phyloP scores from a whole-genome alignment of 148 eudicot genomes.

The Polygonum aviculare region DNA sequence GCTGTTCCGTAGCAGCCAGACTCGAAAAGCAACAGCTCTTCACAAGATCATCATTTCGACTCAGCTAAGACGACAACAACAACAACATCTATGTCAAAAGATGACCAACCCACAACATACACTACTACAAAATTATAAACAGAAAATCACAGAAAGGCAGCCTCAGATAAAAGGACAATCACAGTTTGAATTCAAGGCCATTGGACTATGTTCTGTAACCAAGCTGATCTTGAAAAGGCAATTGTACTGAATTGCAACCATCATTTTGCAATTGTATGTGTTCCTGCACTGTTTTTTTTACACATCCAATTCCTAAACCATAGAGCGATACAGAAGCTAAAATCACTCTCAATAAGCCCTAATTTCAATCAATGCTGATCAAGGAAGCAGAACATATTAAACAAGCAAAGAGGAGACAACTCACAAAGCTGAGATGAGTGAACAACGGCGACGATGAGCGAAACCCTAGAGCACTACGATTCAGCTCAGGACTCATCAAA shows the following conservation, averaged over 20 bases:
- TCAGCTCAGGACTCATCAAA: constrained; percentile 14
- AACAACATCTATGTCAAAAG: neutral
- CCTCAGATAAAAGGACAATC: neutral
- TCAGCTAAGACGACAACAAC: constrained; percentile 26
- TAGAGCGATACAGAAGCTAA: neutral
- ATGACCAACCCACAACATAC: neutral
- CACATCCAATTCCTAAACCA: neutral
- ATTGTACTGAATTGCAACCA: neutral
- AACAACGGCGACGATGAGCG: neutral
- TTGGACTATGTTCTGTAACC: neutral
- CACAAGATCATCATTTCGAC: constrained; percentile 14
- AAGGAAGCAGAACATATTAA: neutral
- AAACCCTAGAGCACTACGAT: constrained; percentile 20
- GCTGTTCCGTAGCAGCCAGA: constrained; percentile 35
- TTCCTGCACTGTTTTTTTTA: no score
- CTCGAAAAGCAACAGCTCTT: constrained; percentile 42
- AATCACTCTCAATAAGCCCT: neutral
- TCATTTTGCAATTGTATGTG: no score
- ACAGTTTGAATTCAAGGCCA: neutral
- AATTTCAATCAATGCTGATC: constrained; percentile 7
- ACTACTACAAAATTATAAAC: neutral
- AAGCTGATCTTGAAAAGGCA: neutral
- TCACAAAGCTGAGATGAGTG: neutral
- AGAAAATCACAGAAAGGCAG: neutral
- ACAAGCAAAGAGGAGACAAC: neutral